Conservation (phyloP, 345 rosid genomes). For the Streptanthus diversifolius region DNA sequence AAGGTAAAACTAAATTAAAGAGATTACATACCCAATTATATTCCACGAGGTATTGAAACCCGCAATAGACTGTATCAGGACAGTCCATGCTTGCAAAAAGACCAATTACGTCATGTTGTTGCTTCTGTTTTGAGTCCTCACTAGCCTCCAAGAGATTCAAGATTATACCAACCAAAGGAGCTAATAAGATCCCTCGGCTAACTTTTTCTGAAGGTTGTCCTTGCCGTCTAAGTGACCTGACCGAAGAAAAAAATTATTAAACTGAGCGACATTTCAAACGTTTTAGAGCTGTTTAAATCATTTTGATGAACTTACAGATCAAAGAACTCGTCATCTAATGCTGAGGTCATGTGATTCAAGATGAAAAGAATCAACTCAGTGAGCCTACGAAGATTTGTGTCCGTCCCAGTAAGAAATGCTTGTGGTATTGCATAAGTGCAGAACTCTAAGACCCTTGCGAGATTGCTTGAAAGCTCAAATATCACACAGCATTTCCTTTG, state of each 20-base stretch:
- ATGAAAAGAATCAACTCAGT: conserved; percentile 80
- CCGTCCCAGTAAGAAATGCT: conserved; percentile 73
- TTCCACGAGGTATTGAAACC: conserved; percentile 79
- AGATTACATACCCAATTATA: conserved; percentile 72
- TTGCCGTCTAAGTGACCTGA: conserved; percentile 73
- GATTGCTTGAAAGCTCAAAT: conserved; percentile 93
- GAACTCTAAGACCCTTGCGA: conserved; percentile 88
- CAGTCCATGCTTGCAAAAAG: conserved; percentile 88
- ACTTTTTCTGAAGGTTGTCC: conserved; percentile 72
- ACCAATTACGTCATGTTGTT: conserved; percentile 58
- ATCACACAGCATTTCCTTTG: conserved; percentile 84
- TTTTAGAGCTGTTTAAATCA: not conserved
- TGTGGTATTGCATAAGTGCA: conserved; percentile 79
- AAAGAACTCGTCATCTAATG: conserved; percentile 84
- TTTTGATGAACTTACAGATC: conserved; percentile 61
- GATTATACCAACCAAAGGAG: conserved; percentile 85
- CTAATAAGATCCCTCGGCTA: conserved; percentile 72
- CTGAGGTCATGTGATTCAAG: conserved; percentile 76
- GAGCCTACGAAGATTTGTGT: conserved; percentile 86
- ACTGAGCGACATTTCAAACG: not conserved
- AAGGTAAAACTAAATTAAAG: conserved; percentile 4
- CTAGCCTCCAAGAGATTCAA: conserved; percentile 81
- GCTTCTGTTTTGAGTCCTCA: conserved; percentile 34
- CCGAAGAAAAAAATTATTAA: not conserved
- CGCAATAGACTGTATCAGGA: conserved; percentile 61